Base-by-base conservation (phyloP, 2,329 filamentous ascomycete species). In the Hypoxylon sp. region DNA sequence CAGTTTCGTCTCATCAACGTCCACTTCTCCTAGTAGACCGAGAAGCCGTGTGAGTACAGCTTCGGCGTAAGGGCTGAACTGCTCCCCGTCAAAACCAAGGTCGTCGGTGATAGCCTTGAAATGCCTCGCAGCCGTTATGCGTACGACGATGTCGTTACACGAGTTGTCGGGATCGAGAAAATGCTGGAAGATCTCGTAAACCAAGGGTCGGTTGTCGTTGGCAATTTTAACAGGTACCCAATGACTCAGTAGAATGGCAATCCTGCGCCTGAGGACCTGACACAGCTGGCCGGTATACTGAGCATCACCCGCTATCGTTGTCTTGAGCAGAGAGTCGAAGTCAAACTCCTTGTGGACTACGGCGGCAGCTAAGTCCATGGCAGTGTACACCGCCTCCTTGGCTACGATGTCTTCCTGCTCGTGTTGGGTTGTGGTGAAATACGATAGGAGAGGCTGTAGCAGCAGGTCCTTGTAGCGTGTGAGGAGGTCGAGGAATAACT, bases 321-420 rank as follows among this genome's bases (percentile, higher is more conserved):
- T 86, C 13, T 84, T 81, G 35, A 99, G 76, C 69, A 98, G 90
- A 1, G 81, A 73, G 70, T 96, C 89, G 75, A 98, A 98, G 73
- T 98, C 90, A 62, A 97, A 85, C 9, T 85, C 80, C 42, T 88
- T 79, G 57, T 88, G 82, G 13, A 98, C 78, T 33, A 93, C 87
- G 1, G 91, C 83, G 1, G 93, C 91, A 0, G 95, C 87, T 47
- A 97, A 81, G 2, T 94, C 93, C 77, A 99, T 88, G 9, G 94
- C 92, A 4, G 91, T 96, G 71, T 99, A 99, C 0, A 98, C 87
- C 0, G 94, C 94, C 72, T 99, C 95, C 72, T 97, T 98, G 58
- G 90, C 86, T 13, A 95, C 82, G 10, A 98, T 83, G 62, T 95
- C 87, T 9, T 78, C 73, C 26, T 81, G 71, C 4, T 83, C 81